Percentiles rank a stretch among this genome's conserved stretches.
Conservation (phyloP, 169 alveolate species). For the Eimeria tenella region DNA sequence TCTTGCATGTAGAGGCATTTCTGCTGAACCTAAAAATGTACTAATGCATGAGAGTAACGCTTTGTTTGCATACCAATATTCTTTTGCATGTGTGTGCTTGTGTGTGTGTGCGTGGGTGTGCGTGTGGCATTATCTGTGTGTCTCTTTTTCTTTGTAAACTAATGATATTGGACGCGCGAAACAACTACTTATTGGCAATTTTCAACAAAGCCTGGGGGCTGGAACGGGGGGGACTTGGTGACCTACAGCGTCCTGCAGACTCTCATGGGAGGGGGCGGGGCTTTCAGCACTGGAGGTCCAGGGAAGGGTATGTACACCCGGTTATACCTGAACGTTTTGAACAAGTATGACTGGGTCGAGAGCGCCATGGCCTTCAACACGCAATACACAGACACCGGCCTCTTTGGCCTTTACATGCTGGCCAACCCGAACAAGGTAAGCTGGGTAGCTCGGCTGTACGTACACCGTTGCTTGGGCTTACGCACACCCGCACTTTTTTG, state of each 20-base stretch:
- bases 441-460: background rate
- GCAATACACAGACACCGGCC: slow-evolving; percentile 92
- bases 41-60: no score
- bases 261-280: slow-evolving; percentile 95
- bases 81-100: background rate
- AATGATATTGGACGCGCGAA: no score
- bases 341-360: slow-evolving; percentile 91
- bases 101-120: background rate
- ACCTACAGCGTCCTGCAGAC: slow-evolving; percentile 90
- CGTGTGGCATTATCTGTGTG: background rate
- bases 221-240: slow-evolving; percentile 87
- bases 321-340: slow-evolving; percentile 89
- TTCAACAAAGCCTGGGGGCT: slow-evolving; percentile 51
- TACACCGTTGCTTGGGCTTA: background rate
- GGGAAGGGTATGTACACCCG: slow-evolving; percentile 95
- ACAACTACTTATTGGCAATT: no score
- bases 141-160: background rate
- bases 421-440: slow-evolving; percentile 60
- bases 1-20: no score
- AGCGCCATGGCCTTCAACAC: slow-evolving; percentile 93
- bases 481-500: background rate
- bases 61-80: no score
- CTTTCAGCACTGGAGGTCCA: slow-evolving; percentile 95
- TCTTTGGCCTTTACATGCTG: slow-evolving; percentile 90
- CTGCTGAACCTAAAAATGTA: no score